phyloP scores from a whole-genome alignment of 148 eudicot species.

The Cornus suecica region DNA sequence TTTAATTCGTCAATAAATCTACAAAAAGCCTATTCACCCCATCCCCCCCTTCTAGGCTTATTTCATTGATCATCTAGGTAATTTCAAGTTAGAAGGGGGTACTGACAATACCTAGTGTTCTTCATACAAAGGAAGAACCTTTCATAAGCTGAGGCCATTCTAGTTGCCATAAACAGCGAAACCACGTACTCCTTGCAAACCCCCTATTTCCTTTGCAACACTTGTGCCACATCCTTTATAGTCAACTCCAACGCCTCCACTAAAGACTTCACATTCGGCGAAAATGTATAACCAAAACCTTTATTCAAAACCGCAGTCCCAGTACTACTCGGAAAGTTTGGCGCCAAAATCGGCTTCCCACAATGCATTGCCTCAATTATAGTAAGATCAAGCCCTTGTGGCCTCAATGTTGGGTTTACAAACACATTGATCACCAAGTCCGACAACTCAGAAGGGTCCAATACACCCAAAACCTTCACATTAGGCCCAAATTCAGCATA shows the following conservation, averaged over 20 bases:
- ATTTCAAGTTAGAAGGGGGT: constrained; percentile 30
- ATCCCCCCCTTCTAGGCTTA: no score
- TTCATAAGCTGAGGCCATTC: constrained; percentile 46
- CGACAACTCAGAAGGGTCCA: constrained; percentile 26
- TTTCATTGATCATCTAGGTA: no score
- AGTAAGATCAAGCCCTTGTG: constrained; percentile 51
- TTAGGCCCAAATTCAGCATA: constrained; percentile 31
- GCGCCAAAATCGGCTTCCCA: constrained; percentile 35
- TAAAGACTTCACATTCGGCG: constrained; percentile 30
- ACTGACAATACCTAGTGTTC: constrained; percentile 19
- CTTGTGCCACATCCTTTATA: constrained; percentile 20
- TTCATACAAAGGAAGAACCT: constrained; percentile 29
- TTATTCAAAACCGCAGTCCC: constrained; percentile 34
- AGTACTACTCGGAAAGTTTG: constrained; percentile 33
- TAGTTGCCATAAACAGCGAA: constrained; percentile 31
- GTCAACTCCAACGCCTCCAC: constrained; percentile 23
- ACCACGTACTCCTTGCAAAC: constrained; percentile 18
- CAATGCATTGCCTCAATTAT: constrained; percentile 41
- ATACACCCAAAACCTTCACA: constrained; percentile 30
- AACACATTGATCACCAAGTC: constrained; percentile 33
- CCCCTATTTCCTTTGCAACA: constrained; percentile 21
- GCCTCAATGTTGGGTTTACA: constrained; percentile 46
- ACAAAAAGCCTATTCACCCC: no score
- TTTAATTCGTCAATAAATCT: no score
- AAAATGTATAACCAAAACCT: constrained; percentile 32